Percentiles rank a stretch among this genome's conserved stretches.
Conservation (phyloP, 768 basidiomycete genomes). For the Postia placenta region DNA sequence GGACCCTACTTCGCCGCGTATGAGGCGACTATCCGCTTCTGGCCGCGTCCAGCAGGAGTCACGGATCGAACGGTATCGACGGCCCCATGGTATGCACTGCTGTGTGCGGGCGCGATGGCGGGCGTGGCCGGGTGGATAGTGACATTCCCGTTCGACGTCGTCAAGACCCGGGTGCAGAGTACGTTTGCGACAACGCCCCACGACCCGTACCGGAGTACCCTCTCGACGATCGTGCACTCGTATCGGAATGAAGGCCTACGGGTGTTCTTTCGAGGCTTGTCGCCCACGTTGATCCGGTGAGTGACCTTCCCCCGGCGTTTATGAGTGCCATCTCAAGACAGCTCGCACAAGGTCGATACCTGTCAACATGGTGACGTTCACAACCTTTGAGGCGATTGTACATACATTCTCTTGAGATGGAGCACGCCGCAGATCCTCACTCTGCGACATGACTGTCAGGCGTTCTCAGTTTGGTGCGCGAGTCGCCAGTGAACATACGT, state of each 20-base stretch:
- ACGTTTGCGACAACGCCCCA: constrained; percentile 8
- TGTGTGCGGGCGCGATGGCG: constrained; percentile 71
- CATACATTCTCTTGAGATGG: constrained; percentile 23
- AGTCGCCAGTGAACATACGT: too few relatives aligned
- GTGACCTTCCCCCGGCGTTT: constrained; percentile 20
- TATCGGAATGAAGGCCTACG: constrained; percentile 57
- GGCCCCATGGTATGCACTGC: constrained; percentile 44
- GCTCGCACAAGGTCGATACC: constrained; percentile 57
- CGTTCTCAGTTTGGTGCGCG: too few relatives aligned
- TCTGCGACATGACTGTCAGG: too few relatives aligned
- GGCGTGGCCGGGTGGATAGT: constrained; percentile 72
- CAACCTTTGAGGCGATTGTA: constrained; percentile 61
- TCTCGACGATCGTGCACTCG: constrained; percentile 52
- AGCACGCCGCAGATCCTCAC: too few relatives aligned
- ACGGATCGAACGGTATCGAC: constrained; percentile 24
- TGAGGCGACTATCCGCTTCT: constrained; percentile 55
- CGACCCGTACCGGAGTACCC: constrained; percentile 55
- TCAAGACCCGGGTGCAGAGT: constrained; percentile 81
- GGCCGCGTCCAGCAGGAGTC: constrained; percentile 23
- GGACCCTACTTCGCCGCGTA: constrained; percentile 78
- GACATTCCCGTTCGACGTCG: constrained; percentile 75
- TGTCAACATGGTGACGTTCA: constrained; percentile 82
- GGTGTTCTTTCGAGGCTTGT: constrained; percentile 73
- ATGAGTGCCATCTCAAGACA: constrained; percentile 6
- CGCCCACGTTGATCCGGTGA: constrained; percentile 77